phyloP scores from a whole-genome alignment of 169 alveolate genomes.

The Plasmodium reichenowi region DNA sequence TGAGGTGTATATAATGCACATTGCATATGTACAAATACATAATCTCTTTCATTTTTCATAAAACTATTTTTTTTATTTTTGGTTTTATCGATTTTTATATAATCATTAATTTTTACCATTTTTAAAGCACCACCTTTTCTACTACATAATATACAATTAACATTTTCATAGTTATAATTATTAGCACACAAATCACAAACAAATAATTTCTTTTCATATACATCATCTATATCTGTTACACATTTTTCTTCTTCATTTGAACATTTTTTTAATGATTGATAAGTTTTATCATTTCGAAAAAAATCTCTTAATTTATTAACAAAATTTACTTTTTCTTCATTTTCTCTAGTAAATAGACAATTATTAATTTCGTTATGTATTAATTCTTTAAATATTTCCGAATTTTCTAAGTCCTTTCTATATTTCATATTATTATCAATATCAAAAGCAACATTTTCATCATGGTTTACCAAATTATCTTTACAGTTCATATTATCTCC shows the following conservation, averaged over 20 bases:
- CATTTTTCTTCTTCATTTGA: conserved; percentile 41
- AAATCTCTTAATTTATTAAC: conserved; percentile 27
- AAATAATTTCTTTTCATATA: conserved; percentile 51
- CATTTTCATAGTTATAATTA: conserved; percentile 61
- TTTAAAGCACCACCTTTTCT: conserved; percentile 72
- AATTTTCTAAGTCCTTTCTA: background rate
- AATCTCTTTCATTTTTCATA: conserved; percentile 53
- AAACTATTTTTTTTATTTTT: conserved; percentile 47
- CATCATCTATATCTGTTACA: conserved; percentile 49
- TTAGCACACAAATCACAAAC: conserved; percentile 74
- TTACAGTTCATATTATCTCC: background rate
- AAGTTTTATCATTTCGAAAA: background rate
- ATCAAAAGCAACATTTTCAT: background rate
- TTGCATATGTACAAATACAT: conserved; percentile 61
- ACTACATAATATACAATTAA: conserved; percentile 64
- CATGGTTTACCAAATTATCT: background rate
- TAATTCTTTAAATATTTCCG: conserved; percentile 10
- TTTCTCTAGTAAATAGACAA: conserved; percentile 12
- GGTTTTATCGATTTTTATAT: conserved; percentile 22
- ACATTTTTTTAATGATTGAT: background rate
- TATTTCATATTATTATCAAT: background rate
- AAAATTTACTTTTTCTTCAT: conserved; percentile 12
- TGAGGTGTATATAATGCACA: conserved; percentile 73
- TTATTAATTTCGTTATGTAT: conserved; percentile 23
- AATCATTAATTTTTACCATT: conserved; percentile 42